Evolutionary conservation across 345 rosid species (phyloP), one percentile per base, ranked within the genome.

Genomic region (Hypericum perforatum): DNA sequence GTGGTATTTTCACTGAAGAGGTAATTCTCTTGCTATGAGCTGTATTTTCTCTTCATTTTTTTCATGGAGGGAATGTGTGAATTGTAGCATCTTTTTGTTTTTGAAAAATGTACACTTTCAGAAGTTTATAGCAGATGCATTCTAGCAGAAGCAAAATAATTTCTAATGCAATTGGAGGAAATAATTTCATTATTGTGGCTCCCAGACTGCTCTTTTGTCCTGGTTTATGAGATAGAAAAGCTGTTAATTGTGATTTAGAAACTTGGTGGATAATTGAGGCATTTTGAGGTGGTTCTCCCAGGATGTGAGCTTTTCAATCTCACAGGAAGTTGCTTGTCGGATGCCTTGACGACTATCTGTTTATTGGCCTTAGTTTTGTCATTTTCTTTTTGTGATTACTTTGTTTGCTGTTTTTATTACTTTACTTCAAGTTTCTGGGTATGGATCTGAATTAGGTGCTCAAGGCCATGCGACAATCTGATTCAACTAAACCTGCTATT

Each of bases 1-100:
- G 95, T 54, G 97, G 98, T 29, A 58, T 88, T 78, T 92, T 92
- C 78, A 46, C 52, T 45, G 94, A 78, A 73, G 94, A 85, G 86
- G 98, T 92, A 57, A 56, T 64, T 11, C n/a, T 56, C 37, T 42
- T 41, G 8, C 50, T 50, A 11, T 40, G 39, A 47, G 42, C 12
- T 45, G 22, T 56, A 29, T 42, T 7, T 59, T 46, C 11, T 29
- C 43, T 48, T 9, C 11, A 32, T n/a, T 29, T 22, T 41, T 22
- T 8, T 10, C 10, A 41, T 8, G 1, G 9, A 14, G 38, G 11
- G 40, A 7, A 14, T 10, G 29, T 44, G 16, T 10, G 10, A 16
- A 14, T 22, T 22, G 1, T 4, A n/a, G 62, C 11, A 58, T 37
- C 16, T 48, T 52, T 15, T 11, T 45, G 7, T 11, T 4, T 5